Percentiles rank a stretch among this genome's conserved stretches.
Conservation (phyloP, 352 stramenopile genomes). For the Phytophthora fragariae region DNA sequence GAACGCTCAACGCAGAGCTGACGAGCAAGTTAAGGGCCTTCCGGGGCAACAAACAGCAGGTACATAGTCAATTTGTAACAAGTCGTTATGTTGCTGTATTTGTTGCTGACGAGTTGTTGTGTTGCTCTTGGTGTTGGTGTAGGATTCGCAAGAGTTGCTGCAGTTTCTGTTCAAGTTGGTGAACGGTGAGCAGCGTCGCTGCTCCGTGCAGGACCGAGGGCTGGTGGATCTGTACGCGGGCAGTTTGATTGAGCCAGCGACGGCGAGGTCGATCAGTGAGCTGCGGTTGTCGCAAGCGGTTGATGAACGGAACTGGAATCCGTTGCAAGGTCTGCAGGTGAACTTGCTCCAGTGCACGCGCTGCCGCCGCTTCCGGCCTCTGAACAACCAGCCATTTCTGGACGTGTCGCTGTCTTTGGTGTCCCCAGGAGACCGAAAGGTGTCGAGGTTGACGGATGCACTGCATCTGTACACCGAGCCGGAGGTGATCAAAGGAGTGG, state of each 20-base stretch:
- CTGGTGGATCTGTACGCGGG: conserved; percentile 55
- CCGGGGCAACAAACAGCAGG: conserved; percentile 84
- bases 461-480: conserved; percentile 70
- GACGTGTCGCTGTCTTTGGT: conserved; percentile 82
- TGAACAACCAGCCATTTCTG: conserved; percentile 82
- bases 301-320: conserved; percentile 78
- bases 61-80: conserved; percentile 6
- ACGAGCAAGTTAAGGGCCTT: conserved; percentile 64
- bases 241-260: conserved; percentile 13
- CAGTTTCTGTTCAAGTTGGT: conserved; percentile 89
- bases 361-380: conserved; percentile 71
- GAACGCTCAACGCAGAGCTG: conserved; percentile 68
- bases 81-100: background rate
- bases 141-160: conserved; percentile 88
- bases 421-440: conserved; percentile 39
- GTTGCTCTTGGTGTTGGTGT: background rate
- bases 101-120: background rate
- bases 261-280: conserved; percentile 69
- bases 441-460: conserved; percentile 59
- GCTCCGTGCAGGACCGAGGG: conserved; percentile 57
- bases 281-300: conserved; percentile 68
- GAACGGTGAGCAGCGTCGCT: conserved; percentile 67
- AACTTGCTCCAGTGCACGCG: conserved; percentile 78
- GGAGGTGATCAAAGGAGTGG: conserved; percentile 77
- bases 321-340: conserved; percentile 80